Base-by-base conservation (phyloP, 495 filamentous ascomycete genomes). In the Talaromyces borbonicus region DNA sequence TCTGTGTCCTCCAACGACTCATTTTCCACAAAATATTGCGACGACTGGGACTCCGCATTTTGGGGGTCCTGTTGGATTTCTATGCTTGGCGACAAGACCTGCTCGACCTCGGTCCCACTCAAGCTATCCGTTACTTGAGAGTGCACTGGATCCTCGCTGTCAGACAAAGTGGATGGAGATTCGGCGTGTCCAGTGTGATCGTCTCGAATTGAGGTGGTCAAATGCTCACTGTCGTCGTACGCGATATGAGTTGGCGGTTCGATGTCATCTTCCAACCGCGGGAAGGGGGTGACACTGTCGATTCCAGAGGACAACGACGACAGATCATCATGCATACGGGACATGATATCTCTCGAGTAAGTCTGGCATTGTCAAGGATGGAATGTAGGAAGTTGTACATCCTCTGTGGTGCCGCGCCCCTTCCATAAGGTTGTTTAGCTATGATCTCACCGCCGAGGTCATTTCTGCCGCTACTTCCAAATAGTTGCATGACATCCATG, bases 21-120 rank as follows among this genome's bases (percentile, higher is more conserved):
- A 14, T 64, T 55, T 25, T 67, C 64, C 12, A 65, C 43, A 6
- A 62, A 71, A 40, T 69, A 70, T 9, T 72, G 68, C 6, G 70
- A n/a, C n/a, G n/a, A 69, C 39, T 71, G 68, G 42, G 71, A 72
- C 35, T 72, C 69, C 2, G 59, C 65, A 48, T 70, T 68, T 14
- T 71, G 68, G 3, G 38, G 15, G 15, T 26, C 38, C 18, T 41
- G 20, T 16, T 41, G 38, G 12, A 41, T 41, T 15, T 41, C 38
- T 14, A 41, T 41, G 23, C 38, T 41, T 15, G 38, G 38, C 12
- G 38, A 41, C 19, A 26, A 11, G 16, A 26, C 19, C 38, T 24
- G 38, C 38, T 26, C 23, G 5, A 5, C n/a, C 15, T 24, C 26
- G 23, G 23, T 5, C 5, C 16, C 7, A 8, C n/a, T 41, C 23